phyloP scores from a whole-genome alignment of 768 basidiomycete species.

The Kwoniella mangroviensis region DNA sequence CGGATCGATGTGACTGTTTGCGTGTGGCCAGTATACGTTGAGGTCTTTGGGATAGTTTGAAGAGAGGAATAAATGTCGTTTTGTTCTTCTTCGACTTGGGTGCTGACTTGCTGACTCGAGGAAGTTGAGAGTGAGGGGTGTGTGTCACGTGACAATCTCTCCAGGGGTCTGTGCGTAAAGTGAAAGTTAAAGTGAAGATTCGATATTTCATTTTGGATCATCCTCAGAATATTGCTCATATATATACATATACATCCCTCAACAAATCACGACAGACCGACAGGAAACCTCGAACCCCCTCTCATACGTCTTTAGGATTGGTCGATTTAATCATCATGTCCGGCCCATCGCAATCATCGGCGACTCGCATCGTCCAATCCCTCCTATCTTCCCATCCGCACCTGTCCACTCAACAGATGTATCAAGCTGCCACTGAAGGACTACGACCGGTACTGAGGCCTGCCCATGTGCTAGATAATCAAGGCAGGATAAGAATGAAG shows the following conservation, averaged over 20 bases:
- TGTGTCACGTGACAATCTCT: too few relatives aligned
- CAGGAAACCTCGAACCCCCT: too few relatives aligned
- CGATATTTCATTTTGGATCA: neutral
- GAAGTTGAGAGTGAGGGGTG: too few relatives aligned
- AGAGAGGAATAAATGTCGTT: too few relatives aligned
- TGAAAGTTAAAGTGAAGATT: neutral
- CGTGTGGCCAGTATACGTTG: too few relatives aligned
- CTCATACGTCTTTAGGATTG: too few relatives aligned
- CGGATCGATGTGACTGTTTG: too few relatives aligned
- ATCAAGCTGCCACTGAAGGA: slow-evolving; percentile 29
- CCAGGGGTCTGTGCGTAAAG: too few relatives aligned
- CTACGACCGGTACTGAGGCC: slow-evolving; percentile 30
- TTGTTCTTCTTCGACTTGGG: too few relatives aligned
- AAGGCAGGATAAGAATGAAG: slow-evolving; percentile 45
- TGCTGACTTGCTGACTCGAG: too few relatives aligned
- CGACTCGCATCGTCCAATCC: slow-evolving; percentile 22
- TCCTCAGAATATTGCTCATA: neutral
- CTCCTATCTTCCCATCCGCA: slow-evolving; percentile 14
- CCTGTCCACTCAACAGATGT: slow-evolving; percentile 35
- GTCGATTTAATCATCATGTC: too few relatives aligned
- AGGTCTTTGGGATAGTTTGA: too few relatives aligned
- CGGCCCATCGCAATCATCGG: slow-evolving; percentile 8
- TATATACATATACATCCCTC: neutral
- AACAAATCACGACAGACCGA: neutral
- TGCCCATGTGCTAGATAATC: slow-evolving; percentile 21